Evolutionary conservation across 1,284 basidiomycete genomes (phyloP).

Genomic region (Cryptococcus sp.): DNA sequence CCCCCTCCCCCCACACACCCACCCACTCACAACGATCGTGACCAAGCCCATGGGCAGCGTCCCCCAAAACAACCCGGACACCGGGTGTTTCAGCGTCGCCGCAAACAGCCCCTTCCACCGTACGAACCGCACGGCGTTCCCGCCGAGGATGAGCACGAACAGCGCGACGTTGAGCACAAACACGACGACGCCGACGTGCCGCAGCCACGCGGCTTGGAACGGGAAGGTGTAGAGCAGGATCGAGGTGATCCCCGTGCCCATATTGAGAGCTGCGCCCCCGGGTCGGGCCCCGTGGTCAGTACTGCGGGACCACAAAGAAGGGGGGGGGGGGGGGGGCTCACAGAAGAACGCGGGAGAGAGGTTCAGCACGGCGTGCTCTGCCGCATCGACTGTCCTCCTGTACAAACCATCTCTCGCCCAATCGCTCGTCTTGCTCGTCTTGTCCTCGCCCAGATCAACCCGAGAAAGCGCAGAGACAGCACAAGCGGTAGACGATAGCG

Average conservation of each 20-base stretch:
- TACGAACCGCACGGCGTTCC: constrained; percentile 56
- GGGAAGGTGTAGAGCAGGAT: constrained; percentile 53
- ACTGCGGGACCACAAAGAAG: background rate
- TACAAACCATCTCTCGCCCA: too few species aligned
- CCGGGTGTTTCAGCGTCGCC: constrained; percentile 59
- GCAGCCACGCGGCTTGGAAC: constrained; percentile 50
- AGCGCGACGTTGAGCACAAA: constrained; percentile 66
- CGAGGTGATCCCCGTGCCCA: constrained; percentile 54
- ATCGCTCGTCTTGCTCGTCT: too few species aligned
- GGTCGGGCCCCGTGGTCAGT: background rate
- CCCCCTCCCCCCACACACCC: constrained; percentile 18
- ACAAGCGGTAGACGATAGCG: too few species aligned
- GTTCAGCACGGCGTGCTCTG: constrained; percentile 2
- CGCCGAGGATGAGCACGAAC: constrained; percentile 58
- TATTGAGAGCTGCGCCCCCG: constrained; percentile 28
- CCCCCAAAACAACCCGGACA: constrained; percentile 65
- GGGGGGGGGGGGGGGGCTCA: too few species aligned
- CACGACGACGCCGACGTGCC: constrained; percentile 52
- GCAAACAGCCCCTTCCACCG: constrained; percentile 60
- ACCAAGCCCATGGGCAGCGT: constrained; percentile 68
- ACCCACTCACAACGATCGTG: constrained; percentile 60
- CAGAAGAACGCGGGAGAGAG: constrained; percentile 14
- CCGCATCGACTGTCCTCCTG: background rate
- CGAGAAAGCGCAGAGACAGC: background rate
- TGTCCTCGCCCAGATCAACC: background rate